These are phyloP conservation scores for Fusarium papillatum DNA, from an alignment of 2,329 filamentous ascomycete genomes.

Conservation along the genomic window DNA sequence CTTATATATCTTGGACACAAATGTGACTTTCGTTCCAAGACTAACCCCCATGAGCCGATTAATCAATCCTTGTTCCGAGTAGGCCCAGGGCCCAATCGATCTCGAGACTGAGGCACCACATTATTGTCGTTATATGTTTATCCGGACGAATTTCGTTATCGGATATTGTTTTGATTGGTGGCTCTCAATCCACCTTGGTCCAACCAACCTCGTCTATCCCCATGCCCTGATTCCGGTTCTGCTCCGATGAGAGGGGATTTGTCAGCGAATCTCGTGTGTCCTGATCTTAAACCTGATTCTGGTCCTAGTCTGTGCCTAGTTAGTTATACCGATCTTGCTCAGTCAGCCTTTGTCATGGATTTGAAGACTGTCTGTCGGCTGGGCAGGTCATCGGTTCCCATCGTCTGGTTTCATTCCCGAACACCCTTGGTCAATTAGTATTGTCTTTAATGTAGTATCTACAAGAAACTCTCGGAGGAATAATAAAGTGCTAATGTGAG, in stretches of 20 bases:
- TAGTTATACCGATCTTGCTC: not conserved
- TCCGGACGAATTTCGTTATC: not conserved
- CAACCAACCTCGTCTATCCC: not conserved
- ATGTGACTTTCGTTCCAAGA: not conserved
- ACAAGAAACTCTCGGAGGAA: too few relatives aligned
- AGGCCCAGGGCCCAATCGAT: not conserved
- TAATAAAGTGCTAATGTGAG: not conserved
- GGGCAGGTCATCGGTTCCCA: not conserved
- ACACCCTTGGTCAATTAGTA: not conserved
- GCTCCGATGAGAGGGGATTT: not conserved
- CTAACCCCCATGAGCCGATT: not conserved
- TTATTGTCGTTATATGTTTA: not conserved
- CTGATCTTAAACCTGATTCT: not conserved
- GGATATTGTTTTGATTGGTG: not conserved
- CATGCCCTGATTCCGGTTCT: not conserved
- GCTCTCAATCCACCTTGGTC: not conserved
- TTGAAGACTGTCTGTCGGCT: not conserved
- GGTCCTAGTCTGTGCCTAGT: not conserved
- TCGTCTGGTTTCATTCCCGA: not conserved
- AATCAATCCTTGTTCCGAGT: not conserved
- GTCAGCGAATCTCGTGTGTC: not conserved
- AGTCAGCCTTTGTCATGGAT: not conserved
- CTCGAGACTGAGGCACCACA: not conserved
- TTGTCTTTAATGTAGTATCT: too few relatives aligned
- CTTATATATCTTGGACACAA: not conserved